Conservation (phyloP, 192 early-diverging fungal genomes). For the Spinellus fusiger region DNA sequence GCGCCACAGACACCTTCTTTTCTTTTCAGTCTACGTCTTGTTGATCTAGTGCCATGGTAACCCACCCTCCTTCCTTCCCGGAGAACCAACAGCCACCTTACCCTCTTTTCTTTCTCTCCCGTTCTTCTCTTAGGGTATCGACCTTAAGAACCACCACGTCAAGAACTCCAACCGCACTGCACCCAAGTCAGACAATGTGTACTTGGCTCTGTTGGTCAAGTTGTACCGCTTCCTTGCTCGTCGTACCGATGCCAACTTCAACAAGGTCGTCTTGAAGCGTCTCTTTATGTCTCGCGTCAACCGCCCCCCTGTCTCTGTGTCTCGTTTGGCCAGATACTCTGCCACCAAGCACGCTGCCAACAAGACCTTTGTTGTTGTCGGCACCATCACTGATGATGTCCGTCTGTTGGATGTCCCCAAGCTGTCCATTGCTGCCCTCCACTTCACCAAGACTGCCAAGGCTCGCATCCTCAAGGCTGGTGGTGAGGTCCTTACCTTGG, state of each 20-base stretch:
- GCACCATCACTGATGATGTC: constrained; percentile 95
- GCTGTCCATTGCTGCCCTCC: constrained; percentile 92
- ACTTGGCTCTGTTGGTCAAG: constrained; percentile 98
- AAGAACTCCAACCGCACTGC: constrained; percentile 86
- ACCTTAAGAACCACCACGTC: constrained; percentile 98
- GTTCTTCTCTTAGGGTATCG: constrained; percentile 87
- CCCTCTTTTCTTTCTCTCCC: too few relatives aligned
- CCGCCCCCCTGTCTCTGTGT: constrained; percentile 91
- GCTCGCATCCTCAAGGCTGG: constrained; percentile 98
- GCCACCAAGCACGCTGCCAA: constrained; percentile 56
- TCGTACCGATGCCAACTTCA: constrained; percentile 97
- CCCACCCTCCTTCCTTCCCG: too few relatives aligned
- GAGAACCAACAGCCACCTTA: too few relatives aligned
- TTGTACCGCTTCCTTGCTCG: constrained; percentile 99
- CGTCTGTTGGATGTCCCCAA: constrained; percentile 92
- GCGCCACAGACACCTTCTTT: too few relatives aligned
- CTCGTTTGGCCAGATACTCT: constrained; percentile 77
- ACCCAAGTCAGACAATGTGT: constrained; percentile 94
- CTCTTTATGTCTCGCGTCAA: constrained; percentile 98
- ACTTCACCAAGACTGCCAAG: constrained; percentile 92
- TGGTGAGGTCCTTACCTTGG: constrained; percentile 96
- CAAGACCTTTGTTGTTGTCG: constrained; percentile 93
- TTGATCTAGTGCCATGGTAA: too few relatives aligned
- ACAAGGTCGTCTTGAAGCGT: constrained; percentile 97
- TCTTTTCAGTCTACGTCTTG: too few relatives aligned